Base-by-base conservation (phyloP, 169 alveolate species). In the Eimeria acervulina region DNA sequence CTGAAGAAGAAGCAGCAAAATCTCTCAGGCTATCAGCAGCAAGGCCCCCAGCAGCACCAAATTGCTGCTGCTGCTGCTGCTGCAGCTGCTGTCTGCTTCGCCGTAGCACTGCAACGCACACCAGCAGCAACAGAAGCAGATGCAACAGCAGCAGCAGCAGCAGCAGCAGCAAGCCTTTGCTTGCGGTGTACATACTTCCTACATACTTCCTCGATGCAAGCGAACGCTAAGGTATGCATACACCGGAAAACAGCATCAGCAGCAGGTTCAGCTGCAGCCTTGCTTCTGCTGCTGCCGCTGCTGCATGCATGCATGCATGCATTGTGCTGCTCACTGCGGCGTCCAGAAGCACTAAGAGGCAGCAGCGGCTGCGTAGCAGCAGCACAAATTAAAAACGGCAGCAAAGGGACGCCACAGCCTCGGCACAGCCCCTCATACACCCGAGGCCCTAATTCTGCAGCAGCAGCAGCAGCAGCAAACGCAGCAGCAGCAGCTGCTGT, bases 361-460 rank as follows among this genome's bases (percentile, higher is more conserved):
- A 38, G 15, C 51, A 74, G 89, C 38, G 89, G 36, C 66, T 21
- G 36, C 42, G 66, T 78, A 40, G 19, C 33, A 19, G 47, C 1
- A 2, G 44, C 28, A 13, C 44, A 42, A 5, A 63, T 78, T 33
- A 78, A 0, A 8, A 78, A 78, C 31, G 89, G 89, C 89, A 78
- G 38, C 66, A 78, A 17, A 26, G 89, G 89, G 26, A 78, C 89
- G 38, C 89, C 89, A 44, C 89, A 78, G 36, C 89, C 89, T 23
- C 63, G 31, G 33, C 89, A 78, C 36, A 78, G 68, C 26, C 89
- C 59, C 63, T 78, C 44, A 23, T 6, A 8, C 19, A 63, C 59
- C 89, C 40, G 33, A 17, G 59, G 42, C 8, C 47, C 89, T 4
- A 78, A 28, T 7, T 38, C 89, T 78, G 89, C 89, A 78, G 63